Percentiles rank a stretch among this genome's conserved stretches.
These are phyloP conservation scores for Ogataea degrootiae DNA, from an alignment of 805 yeast genomes.

Conservation along the genomic window DNA sequence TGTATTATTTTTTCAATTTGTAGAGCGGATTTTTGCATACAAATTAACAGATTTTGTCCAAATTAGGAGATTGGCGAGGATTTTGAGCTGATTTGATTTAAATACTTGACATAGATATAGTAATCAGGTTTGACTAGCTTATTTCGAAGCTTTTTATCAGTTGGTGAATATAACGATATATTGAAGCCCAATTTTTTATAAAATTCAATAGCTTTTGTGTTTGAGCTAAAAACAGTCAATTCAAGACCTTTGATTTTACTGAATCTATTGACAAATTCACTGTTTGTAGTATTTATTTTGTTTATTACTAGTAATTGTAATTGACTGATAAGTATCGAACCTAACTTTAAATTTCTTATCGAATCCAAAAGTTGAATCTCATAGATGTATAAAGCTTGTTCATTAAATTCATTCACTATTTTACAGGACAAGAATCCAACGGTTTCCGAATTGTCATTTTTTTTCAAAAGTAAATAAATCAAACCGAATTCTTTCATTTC, in stretches of 20 bases:
- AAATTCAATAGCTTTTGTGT: slow-evolving; percentile 39
- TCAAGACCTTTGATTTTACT: slow-evolving; percentile 28
- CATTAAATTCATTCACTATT: slow-evolving; percentile 36
- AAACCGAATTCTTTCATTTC: slow-evolving; percentile 48
- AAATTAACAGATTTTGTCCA: no score
- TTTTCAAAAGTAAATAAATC: slow-evolving; percentile 34
- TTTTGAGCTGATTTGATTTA: no score
- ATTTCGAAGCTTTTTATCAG: slow-evolving; percentile 37
- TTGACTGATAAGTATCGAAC: slow-evolving; percentile 32
- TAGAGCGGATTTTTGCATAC: not conserved
- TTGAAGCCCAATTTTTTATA: slow-evolving; percentile 38
- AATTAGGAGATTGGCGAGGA: no score
- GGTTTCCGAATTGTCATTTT: slow-evolving; percentile 8
- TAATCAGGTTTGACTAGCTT: slow-evolving; percentile 38
- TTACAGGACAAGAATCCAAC: slow-evolving; percentile 45
- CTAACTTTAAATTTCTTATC: slow-evolving; percentile 34
- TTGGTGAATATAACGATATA: slow-evolving; percentile 38
- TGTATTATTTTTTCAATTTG: no score
- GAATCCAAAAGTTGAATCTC: slow-evolving; percentile 46
- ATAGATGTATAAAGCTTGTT: slow-evolving; percentile 44
- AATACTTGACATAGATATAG: slow-evolving; percentile 25
- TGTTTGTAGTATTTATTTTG: slow-evolving; percentile 6
- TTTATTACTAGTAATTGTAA: slow-evolving; percentile 32
- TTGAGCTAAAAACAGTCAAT: slow-evolving; percentile 49
- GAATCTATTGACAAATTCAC: not conserved